These are phyloP conservation scores for Tulasnella sp. DNA, from an alignment of 768 basidiomycete genomes.

Conservation along the genomic window DNA sequence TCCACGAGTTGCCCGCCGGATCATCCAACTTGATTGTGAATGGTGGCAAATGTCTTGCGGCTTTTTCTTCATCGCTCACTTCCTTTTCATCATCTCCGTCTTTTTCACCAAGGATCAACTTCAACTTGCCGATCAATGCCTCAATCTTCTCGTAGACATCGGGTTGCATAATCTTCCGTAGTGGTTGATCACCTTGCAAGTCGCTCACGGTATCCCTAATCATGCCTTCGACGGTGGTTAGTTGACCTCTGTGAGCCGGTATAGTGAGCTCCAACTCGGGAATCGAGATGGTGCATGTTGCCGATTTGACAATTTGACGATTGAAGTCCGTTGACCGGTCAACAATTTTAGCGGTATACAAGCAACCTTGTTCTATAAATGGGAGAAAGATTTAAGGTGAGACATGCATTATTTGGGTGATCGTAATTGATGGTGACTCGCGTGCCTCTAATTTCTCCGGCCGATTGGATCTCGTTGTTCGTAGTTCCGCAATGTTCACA, in stretches of 20 bases:
- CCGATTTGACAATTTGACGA: slow-evolving; percentile 86
- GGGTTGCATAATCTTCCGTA: slow-evolving; percentile 68
- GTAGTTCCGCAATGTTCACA: slow-evolving; percentile 82
- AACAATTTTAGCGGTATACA: slow-evolving; percentile 70
- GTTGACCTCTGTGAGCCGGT: slow-evolving; percentile 72
- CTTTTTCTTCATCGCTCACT: slow-evolving; percentile 28
- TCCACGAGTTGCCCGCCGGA: slow-evolving; percentile 90
- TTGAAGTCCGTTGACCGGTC: slow-evolving; percentile 67
- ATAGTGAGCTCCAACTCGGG: slow-evolving; percentile 87
- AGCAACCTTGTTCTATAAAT: slow-evolving; percentile 57
- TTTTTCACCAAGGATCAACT: slow-evolving; percentile 44
- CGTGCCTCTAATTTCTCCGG: slow-evolving; percentile 72
- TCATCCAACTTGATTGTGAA: slow-evolving; percentile 85
- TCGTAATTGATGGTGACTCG: slow-evolving; percentile 11
- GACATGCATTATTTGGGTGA: not conserved
- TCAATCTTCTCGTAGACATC: slow-evolving; percentile 62
- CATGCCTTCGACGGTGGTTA: slow-evolving; percentile 95
- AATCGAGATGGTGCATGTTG: slow-evolving; percentile 64
- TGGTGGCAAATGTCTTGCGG: slow-evolving; percentile 43
- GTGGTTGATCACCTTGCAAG: slow-evolving; percentile 65
- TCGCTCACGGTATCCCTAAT: slow-evolving; percentile 71
- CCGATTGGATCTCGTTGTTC: slow-evolving; percentile 93
- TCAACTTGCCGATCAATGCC: slow-evolving; percentile 50
- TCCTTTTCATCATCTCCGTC: slow-evolving; percentile 25
- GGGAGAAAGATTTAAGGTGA: not conserved